A percentile compares a stretch with the other conserved stretches of the same genome.
Evolutionary conservation across 345 rosid species (phyloP).

Genomic region (Diplotaxis tenuifolia): DNA sequence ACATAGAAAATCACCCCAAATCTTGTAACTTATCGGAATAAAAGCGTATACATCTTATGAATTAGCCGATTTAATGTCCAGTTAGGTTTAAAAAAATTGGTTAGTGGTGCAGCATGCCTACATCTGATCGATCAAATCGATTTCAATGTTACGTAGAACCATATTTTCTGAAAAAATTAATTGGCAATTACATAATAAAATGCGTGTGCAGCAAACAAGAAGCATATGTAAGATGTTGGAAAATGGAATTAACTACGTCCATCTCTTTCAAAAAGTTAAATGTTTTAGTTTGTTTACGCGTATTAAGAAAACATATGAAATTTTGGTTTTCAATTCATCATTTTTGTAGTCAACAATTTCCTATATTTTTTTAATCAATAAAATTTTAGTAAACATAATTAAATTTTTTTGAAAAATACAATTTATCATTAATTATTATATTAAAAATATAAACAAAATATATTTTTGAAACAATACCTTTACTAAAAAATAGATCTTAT

Average conservation of each 20-base stretch:
- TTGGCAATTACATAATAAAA: background rate
- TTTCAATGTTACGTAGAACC: background rate
- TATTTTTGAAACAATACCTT: too few species aligned
- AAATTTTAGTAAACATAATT: too few species aligned
- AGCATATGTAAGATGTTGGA: constrained; percentile 27
- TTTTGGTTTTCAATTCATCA: too few species aligned
- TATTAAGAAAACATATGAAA: too few species aligned
- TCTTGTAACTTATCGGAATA: background rate
- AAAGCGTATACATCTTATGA: background rate
- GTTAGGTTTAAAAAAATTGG: background rate
- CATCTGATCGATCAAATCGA: background rate
- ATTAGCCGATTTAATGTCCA: background rate
- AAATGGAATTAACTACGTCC: constrained; percentile 3
- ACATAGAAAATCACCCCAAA: background rate
- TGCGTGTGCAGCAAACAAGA: constrained; percentile 26
- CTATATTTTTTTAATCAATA: too few species aligned
- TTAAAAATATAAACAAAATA: too few species aligned
- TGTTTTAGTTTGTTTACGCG: too few species aligned
- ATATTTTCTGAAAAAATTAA: background rate
- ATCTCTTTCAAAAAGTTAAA: too few species aligned
- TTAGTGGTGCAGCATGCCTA: background rate
- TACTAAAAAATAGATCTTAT: too few species aligned
- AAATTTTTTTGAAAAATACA: too few species aligned
- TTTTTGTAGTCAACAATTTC: too few species aligned
- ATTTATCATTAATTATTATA: too few species aligned